Evolutionary conservation across 1,284 basidiomycete species (phyloP).

Genomic region (Ganoderma lingzhi): DNA sequence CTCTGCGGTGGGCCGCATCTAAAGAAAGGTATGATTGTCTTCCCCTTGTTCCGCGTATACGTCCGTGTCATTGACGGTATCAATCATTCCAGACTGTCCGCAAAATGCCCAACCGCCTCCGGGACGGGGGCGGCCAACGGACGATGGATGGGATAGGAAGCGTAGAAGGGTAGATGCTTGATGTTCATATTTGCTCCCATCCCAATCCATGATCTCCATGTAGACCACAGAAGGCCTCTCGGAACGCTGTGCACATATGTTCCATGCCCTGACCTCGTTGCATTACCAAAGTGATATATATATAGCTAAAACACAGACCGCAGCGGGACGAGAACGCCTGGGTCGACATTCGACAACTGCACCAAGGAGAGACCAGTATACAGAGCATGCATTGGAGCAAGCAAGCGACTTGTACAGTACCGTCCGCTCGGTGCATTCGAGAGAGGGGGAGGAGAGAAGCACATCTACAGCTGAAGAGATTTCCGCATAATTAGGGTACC

Average conservation of each 20-base stretch:
- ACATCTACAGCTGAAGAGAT: slow-evolving; percentile 21
- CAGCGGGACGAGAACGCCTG: slow-evolving; percentile 7
- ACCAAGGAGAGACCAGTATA: slow-evolving; percentile 2
- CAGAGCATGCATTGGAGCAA: not conserved
- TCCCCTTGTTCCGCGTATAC: not conserved
- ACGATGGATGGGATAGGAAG: slow-evolving; percentile 43
- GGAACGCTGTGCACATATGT: not conserved
- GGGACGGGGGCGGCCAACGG: slow-evolving; percentile 49
- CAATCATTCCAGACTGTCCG: slow-evolving; percentile 68
- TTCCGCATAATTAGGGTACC: slow-evolving; percentile 18
- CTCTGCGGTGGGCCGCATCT: slow-evolving; percentile 90
- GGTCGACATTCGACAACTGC: not conserved
- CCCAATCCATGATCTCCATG: not conserved
- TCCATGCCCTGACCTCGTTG: not conserved
- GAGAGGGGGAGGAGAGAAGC: slow-evolving; percentile 16
- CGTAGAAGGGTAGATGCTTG: slow-evolving; percentile 42
- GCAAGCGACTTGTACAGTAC: slow-evolving; percentile 2
- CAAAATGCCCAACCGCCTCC: slow-evolving; percentile 64
- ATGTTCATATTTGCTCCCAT: not conserved
- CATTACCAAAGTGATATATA: slow-evolving; percentile 19
- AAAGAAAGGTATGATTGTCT: slow-evolving; percentile 71
- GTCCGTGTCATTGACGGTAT: slow-evolving; percentile 1
- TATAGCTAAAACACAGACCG: slow-evolving; percentile 17
- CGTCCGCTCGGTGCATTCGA: slow-evolving; percentile 17
- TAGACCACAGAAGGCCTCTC: not conserved